These are phyloP conservation scores for Oryza glaberrima DNA, from an alignment of 176 grass and related monocot genomes.

Conservation along the genomic window DNA sequence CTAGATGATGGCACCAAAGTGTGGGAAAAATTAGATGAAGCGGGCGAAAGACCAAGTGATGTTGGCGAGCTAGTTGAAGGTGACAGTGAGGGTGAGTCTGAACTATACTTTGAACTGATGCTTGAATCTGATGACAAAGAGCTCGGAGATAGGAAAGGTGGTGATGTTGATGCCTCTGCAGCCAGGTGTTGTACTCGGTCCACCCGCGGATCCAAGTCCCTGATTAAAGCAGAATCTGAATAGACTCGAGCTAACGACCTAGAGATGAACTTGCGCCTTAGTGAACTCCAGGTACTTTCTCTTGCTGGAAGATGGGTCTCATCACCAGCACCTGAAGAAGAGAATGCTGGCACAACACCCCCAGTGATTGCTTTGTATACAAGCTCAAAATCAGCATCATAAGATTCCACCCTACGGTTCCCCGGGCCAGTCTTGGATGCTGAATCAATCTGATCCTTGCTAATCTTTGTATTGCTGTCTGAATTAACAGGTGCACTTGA, in stretches of 20 bases:
- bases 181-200: slow-evolving; percentile 49
- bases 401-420: slow-evolving; percentile 71
- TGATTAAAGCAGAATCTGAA: slow-evolving; percentile 73
- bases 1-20: slow-evolving; percentile 59
- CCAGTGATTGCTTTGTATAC: slow-evolving; percentile 81
- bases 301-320: slow-evolving; percentile 93
- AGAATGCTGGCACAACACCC: slow-evolving; percentile 89
- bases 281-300: slow-evolving; percentile 83
- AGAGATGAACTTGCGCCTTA: slow-evolving; percentile 77
- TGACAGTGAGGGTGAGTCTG: slow-evolving; percentile 86
- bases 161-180: slow-evolving; percentile 63
- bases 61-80: slow-evolving; percentile 75
- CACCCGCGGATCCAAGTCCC: slow-evolving; percentile 56
- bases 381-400: slow-evolving; percentile 86
- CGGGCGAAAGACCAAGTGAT: slow-evolving; percentile 62
- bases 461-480: slow-evolving; percentile 54
- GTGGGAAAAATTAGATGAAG: slow-evolving; percentile 63
- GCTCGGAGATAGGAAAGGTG: slow-evolving; percentile 86
- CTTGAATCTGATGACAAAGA: slow-evolving; percentile 87
- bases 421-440: slow-evolving; percentile 51
- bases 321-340: slow-evolving; percentile 58
- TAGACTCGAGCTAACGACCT: slow-evolving; percentile 52
- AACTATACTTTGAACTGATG: slow-evolving; percentile 85
- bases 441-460: slow-evolving; percentile 65
- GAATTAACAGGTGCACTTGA: slow-evolving; percentile 55